Percentiles rank a stretch among this genome's conserved stretches.
Evolutionary conservation across 2,329 filamentous ascomycete species (phyloP).

Genomic region (Pleoardoris graminearum): DNA sequence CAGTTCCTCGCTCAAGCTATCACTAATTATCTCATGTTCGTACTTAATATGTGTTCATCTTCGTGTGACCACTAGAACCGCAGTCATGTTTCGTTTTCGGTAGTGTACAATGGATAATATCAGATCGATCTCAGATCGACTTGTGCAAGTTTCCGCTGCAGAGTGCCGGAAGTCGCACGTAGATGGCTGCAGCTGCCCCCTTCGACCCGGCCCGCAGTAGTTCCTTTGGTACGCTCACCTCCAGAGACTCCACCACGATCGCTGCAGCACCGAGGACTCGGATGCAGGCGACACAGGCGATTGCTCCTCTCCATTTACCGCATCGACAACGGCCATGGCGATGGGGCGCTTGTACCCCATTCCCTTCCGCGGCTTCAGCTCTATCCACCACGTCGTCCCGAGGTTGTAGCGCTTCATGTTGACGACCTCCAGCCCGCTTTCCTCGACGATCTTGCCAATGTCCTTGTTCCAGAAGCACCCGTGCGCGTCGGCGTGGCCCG

Average conservation of each 20-base stretch:
- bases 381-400: conserved; percentile 55
- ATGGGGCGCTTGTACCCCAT: conserved; percentile 21
- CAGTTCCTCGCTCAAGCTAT: too few species aligned
- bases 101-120: neutral
- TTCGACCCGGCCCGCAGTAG: neutral
- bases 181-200: neutral
- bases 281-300: conserved; percentile 20
- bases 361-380: conserved; percentile 49
- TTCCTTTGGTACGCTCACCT: conserved; percentile 23
- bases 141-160: neutral
- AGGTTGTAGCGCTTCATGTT: conserved; percentile 51
- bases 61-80: neutral
- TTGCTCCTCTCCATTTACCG: conserved; percentile 18
- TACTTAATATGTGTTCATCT: too few species aligned
- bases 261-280: conserved; percentile 26
- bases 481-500: conserved; percentile 53
- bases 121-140: neutral
- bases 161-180: neutral
- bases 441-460: conserved; percentile 52
- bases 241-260: conserved; percentile 42
- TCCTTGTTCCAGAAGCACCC: conserved; percentile 60
- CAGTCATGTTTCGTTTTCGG: neutral
- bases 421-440: conserved; percentile 54
- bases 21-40: too few species aligned
- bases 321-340: neutral